A percentile compares a stretch with the other conserved stretches of the same genome.
These are phyloP conservation scores for Cladophialophora yegresii DNA, from an alignment of 2,329 filamentous ascomycete species.

Conservation along the genomic window DNA sequence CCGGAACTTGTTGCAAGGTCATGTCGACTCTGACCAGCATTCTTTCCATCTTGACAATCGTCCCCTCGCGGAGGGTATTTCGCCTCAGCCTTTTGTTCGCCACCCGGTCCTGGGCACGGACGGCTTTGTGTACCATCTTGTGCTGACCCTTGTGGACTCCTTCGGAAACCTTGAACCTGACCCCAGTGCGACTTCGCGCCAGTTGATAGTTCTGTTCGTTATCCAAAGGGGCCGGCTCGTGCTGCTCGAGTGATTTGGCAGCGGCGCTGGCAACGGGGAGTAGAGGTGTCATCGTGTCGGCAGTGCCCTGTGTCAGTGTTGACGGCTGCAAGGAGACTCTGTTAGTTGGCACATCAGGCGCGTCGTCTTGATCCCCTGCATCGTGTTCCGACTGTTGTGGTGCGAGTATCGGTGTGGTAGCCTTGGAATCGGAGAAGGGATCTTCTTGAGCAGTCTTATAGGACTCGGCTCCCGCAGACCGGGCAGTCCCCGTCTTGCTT, in stretches of 20 bases:
- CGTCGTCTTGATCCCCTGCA: slow-evolving; percentile 12
- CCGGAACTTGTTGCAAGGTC: slow-evolving; percentile 54
- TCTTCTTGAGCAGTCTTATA: slow-evolving; percentile 24
- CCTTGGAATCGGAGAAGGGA: slow-evolving; percentile 8
- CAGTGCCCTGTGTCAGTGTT: slow-evolving; percentile 18
- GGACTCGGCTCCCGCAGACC: slow-evolving; percentile 18
- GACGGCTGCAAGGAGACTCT: slow-evolving; percentile 19
- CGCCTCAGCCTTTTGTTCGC: slow-evolving; percentile 42
- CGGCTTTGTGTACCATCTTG: slow-evolving; percentile 44
- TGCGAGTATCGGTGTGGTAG: slow-evolving; percentile 9
- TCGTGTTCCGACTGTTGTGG: slow-evolving; percentile 14
- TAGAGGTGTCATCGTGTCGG: slow-evolving; percentile 30
- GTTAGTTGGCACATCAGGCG: slow-evolving; percentile 5
- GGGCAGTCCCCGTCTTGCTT: slow-evolving; percentile 2
- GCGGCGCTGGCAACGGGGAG: slow-evolving; percentile 8
- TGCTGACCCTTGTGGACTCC: slow-evolving; percentile 47
- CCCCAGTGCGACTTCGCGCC: slow-evolving; percentile 33
- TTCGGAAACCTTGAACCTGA: slow-evolving; percentile 50
- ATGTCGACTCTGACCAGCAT: slow-evolving; percentile 67
- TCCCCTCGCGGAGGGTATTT: slow-evolving; percentile 55
- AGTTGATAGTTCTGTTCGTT: slow-evolving; percentile 22
- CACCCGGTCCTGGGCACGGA: slow-evolving; percentile 43
- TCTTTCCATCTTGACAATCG: slow-evolving; percentile 67
- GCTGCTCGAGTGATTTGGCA: slow-evolving; percentile 24
- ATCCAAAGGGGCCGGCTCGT: slow-evolving; percentile 32